Base-by-base conservation (phyloP, 768 basidiomycete species). In the Rubroboletus satanas region DNA sequence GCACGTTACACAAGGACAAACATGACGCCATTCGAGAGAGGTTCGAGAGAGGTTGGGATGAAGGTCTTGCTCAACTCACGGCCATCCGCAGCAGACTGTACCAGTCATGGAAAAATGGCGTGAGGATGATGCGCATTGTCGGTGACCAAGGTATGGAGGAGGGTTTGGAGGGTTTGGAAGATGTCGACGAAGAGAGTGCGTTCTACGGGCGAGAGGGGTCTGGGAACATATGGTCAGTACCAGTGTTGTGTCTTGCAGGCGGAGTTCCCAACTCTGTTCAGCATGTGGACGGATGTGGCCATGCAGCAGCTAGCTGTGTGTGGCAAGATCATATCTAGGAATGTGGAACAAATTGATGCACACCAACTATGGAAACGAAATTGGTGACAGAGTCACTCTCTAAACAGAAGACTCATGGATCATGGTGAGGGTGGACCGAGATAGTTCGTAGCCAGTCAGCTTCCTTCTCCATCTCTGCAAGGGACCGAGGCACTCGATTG, bases 381-480 rank as follows among this genome's bases (percentile, higher is more conserved):
- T 2, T 32, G 17, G 26, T 37, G 32, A 56, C 17, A 18, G 21
- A 10, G 37, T 38, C 5, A 36, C 18, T 32, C 23, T 37, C 37
- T 32, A 38, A 36, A 32, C 11, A 31, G 12, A 35, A 12, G 33
- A 28, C 9, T 55, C 38, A 54, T 43, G 26, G 17, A 12, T 48
- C 39, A 3, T 56, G 49, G 14, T 32, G 50, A 17, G 54, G 18
- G 45, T 41, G 37, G 31, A 61, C 54, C 58, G 88, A 87, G 58
- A 91, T 81, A 2, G 66, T 66, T 52, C 69, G 75, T 33, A 94
- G 69, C 87, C 88, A 88, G 18, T 55, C 64, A 1, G 91, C 90
- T 69, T 95, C 92, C 52, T 75, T 74, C 68, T 84, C 82, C 93
- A 94, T 94, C 54, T 94, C 92, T 52, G 83, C 77, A 58, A 79